Evolutionary conservation across 352 stramenopile species (phyloP).

Genomic region (Pythium scleroteichum): DNA sequence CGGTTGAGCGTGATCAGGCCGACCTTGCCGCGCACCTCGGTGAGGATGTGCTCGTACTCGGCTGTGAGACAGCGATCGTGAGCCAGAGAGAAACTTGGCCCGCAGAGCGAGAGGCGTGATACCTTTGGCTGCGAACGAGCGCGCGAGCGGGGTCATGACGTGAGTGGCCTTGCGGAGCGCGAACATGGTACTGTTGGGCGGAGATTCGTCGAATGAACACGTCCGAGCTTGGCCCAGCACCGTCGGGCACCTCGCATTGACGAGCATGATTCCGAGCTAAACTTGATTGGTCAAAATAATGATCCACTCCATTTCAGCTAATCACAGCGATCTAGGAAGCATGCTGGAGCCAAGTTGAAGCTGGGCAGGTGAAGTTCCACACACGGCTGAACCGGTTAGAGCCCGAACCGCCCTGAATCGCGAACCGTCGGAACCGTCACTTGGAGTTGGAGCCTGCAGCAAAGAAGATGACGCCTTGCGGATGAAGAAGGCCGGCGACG

Average conservation of each 20-base stretch:
- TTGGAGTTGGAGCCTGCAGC: not conserved
- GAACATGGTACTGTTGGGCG: slow-evolving; percentile 41
- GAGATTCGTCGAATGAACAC: slow-evolving; percentile 30
- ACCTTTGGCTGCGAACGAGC: slow-evolving; percentile 65
- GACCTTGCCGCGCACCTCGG: slow-evolving; percentile 88
- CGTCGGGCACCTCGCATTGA: slow-evolving; percentile 12
- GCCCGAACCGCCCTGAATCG: not conserved
- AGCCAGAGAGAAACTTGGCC: not conserved
- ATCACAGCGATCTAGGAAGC: slow-evolving; percentile 4
- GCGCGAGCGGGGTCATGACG: slow-evolving; percentile 30
- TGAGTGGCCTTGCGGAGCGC: slow-evolving; percentile 38
- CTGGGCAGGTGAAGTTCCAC: slow-evolving; percentile 4
- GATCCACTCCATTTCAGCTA: not conserved
- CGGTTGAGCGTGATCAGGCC: slow-evolving; percentile 96
- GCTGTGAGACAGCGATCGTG: slow-evolving; percentile 25
- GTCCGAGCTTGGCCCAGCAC: slow-evolving; percentile 7
- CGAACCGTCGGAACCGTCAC: not conserved
- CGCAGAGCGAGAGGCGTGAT: not conserved
- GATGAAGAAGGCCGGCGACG: too few relatives aligned
- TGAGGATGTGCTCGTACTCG: slow-evolving; percentile 87
- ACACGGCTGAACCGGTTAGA: slow-evolving; percentile 1
- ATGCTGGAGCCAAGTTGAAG: slow-evolving; percentile 29
- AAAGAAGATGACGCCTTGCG: not conserved
- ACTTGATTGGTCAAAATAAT: slow-evolving; percentile 33
- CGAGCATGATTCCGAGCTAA: slow-evolving; percentile 1